These are phyloP conservation scores for Mycena maculata DNA, from an alignment of 768 basidiomycete genomes.

Conservation along the genomic window DNA sequence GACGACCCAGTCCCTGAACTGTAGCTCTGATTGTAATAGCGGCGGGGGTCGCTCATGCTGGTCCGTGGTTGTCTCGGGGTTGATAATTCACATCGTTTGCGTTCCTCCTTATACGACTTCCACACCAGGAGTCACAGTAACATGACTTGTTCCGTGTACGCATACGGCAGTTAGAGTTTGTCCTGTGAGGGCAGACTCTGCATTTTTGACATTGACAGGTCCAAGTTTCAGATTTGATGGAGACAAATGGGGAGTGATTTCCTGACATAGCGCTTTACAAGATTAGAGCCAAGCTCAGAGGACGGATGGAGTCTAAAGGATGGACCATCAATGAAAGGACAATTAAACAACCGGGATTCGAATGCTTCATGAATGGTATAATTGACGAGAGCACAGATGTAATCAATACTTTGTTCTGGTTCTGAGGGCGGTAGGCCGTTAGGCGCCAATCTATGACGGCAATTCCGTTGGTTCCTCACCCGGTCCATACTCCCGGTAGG, in stretches of 20 bases:
- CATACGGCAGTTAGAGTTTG: background rate
- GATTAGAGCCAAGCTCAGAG: background rate
- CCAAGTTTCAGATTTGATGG: slow-evolving; percentile 12
- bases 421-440: background rate
- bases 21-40: background rate
- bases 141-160: background rate
- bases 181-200: background rate
- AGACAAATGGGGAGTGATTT: background rate
- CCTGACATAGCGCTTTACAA: background rate
- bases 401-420: background rate
- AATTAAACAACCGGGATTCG: background rate
- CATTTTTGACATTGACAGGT: slow-evolving; percentile 27
- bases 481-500: background rate
- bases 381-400: background rate
- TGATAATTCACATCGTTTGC: background rate
- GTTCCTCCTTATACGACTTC: slow-evolving; percentile 3
- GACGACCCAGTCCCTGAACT: background rate
- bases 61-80: background rate
- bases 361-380: background rate
- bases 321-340: background rate
- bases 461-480: background rate
- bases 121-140: background rate
- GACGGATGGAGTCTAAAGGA: background rate
- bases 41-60: slow-evolving; percentile 1
- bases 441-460: background rate